Evolutionary conservation across 805 yeast genomes (phyloP), one percentile per base, ranked within the genome.

Genomic region (Candida xyloterini): DNA sequence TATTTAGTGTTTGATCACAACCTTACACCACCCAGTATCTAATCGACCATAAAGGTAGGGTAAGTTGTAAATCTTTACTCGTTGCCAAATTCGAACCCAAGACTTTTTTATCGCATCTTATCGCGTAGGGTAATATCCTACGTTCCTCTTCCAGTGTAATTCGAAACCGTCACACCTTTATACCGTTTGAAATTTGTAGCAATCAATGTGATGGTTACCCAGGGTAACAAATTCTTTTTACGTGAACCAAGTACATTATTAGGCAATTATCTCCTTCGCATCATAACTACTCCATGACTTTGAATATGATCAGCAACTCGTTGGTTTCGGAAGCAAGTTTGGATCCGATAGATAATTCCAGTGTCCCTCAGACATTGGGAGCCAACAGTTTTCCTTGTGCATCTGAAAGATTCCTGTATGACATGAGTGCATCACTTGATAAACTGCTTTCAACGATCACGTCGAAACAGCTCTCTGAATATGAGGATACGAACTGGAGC

Each of bases 111-210:
- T 6, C 6, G 4, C 4, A 6, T 18, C 6, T 4, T 18, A 6
- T 18, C 20, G 6, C 4, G 25, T 9, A 23, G 31, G 33, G 35
- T 27, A 28, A 28, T 15, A 6, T 14, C 4, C 7, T 15, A 7
- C 15, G 10, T 26, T 24, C 20, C 24, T 10, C 24, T 24, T 18
- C 22, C 33, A 22, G 18, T 25, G 7, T 15, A 15, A 9, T 20
- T 33, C 36, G 36, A 33, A 33, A 24, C 36, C 36, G 24, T n/a
- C 9, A 33, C 36, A 22, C 25, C 25, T 14, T 11, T 7, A 6
- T 11, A 9, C 16, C 10, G 36, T 33, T 33, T 26, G 15, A 20
- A 33, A 33, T 14, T 15, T 33, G 36, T 33, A 33, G 28, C 36
- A 24, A 32, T 24, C 10, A 27, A 15, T 15, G 3, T 8, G 23